These are phyloP conservation scores for Saturnispora zaruensis DNA, from an alignment of 805 yeast species.

Conservation along the genomic window DNA sequence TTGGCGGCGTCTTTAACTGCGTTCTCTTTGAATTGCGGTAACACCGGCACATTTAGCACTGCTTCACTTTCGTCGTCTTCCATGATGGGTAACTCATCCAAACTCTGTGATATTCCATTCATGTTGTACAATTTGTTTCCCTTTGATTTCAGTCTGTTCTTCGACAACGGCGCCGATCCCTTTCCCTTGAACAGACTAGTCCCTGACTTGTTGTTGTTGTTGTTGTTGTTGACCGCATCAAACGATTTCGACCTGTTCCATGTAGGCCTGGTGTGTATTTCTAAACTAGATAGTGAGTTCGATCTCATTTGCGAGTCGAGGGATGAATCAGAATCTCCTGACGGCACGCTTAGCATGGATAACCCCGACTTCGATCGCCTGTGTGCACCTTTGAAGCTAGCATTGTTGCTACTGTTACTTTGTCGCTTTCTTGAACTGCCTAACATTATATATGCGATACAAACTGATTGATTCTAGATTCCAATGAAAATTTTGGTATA, in stretches of 20 bases:
- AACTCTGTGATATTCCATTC: conserved; percentile 2
- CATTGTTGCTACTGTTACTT: background rate
- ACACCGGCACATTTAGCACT: conserved; percentile 19
- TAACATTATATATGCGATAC: background rate
- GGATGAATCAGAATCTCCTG: background rate
- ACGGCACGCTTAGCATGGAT: background rate
- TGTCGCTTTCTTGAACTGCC: background rate
- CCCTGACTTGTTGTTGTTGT: background rate
- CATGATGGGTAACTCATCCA: conserved; percentile 22
- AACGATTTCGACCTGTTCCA: conserved; percentile 8
- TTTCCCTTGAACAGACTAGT: background rate
- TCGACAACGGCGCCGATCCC: background rate
- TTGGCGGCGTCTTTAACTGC: background rate
- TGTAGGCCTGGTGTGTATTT: background rate
- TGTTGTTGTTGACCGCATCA: conserved; percentile 10
- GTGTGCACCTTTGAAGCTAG: background rate
- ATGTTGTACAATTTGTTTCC: conserved; percentile 1
- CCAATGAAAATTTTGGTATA: background rate
- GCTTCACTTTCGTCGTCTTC: conserved; percentile 28
- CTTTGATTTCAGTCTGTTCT: background rate
- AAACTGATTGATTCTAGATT: background rate
- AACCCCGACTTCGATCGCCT: conserved; percentile 1
- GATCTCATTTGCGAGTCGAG: background rate
- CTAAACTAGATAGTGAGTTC: background rate
- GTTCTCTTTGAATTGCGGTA: conserved; percentile 19